Conservation (phyloP, 2,329 filamentous ascomycete species). For the Botrytis galanthina region DNA sequence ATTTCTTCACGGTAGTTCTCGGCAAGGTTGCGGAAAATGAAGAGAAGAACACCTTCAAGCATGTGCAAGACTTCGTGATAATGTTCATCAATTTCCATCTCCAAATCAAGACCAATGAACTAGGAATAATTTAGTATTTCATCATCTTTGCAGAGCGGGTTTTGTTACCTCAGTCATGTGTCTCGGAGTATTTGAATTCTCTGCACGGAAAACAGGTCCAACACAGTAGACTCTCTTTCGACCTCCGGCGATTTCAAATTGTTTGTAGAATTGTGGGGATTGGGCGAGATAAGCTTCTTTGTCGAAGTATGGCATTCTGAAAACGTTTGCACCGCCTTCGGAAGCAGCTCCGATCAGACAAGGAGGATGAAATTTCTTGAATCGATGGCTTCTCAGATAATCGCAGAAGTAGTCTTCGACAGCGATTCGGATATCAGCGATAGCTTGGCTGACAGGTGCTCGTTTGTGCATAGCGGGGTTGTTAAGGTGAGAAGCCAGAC, state of each 20-base stretch:
- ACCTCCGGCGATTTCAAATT: constrained; percentile 77
- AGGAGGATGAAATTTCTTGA: constrained; percentile 84
- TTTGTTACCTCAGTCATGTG: constrained; percentile 71
- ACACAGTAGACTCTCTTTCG: constrained; percentile 76
- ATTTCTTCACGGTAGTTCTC: constrained; percentile 65
- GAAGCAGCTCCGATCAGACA: constrained; percentile 87
- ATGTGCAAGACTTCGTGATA: constrained; percentile 73
- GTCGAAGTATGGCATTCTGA: constrained; percentile 86
- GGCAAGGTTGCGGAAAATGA: constrained; percentile 75
- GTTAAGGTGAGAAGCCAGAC: constrained; percentile 60
- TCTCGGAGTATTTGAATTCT: constrained; percentile 78
- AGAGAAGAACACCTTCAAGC: constrained; percentile 70
- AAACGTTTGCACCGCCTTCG: constrained; percentile 91
- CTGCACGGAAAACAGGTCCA: constrained; percentile 80
- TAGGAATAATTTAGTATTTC: constrained; percentile 33
- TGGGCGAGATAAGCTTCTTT: constrained; percentile 77
- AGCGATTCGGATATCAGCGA: constrained; percentile 52
- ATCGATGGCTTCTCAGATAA: constrained; percentile 72
- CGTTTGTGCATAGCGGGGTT: constrained; percentile 93
- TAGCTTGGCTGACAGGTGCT: constrained; percentile 85
- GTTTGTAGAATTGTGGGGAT: constrained; percentile 84
- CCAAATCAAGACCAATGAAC: constrained; percentile 85
- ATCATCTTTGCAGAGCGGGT: neutral
- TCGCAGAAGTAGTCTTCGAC: constrained; percentile 64
- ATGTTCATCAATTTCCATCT: constrained; percentile 80